Evolutionary conservation across 352 stramenopile species (phyloP).

Genomic region (Plasmopara muralis): DNA sequence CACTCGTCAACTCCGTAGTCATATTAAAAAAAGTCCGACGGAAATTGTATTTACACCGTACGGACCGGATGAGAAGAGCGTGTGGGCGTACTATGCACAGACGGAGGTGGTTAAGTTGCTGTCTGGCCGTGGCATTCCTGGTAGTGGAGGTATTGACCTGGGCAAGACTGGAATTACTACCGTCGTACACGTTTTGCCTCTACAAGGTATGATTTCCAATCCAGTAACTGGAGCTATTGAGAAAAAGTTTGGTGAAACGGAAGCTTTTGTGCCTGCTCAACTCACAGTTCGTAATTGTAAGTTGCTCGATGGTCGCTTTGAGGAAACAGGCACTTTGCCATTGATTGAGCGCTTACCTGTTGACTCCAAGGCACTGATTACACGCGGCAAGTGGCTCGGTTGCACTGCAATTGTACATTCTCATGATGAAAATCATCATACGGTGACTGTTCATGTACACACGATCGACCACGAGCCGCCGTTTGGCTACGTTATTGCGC

Average conservation of each 20-base stretch:
- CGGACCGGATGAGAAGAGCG: conserved; percentile 43
- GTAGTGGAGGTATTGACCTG: conserved; percentile 91
- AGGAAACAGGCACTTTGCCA: conserved; percentile 73
- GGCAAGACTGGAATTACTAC: conserved; percentile 68
- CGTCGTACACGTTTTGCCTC: conserved; percentile 77
- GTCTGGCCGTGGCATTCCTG: conserved; percentile 63
- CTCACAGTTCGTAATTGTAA: conserved; percentile 88
- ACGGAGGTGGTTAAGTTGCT: conserved; percentile 69
- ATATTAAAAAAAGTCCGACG: conserved; percentile 12
- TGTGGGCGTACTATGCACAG: conserved; percentile 62
- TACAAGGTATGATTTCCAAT: conserved; percentile 93
- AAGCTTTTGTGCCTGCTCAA: conserved; percentile 95
- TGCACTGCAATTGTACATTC: conserved; percentile 81
- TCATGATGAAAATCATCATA: conserved; percentile 52
- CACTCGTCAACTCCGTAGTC: conserved; percentile 16
- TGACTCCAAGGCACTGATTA: conserved; percentile 81
- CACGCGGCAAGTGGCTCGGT: conserved; percentile 86
- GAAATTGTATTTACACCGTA: conserved; percentile 41
- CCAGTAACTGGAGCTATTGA: conserved; percentile 87
- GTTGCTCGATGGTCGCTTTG: conserved; percentile 93
- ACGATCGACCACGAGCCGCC: conserved; percentile 91
- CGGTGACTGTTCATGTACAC: conserved; percentile 87
- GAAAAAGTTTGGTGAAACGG: conserved; percentile 94
- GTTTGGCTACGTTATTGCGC: conserved; percentile 94
- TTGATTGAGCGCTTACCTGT: conserved; percentile 88